phyloP scores from a whole-genome alignment of 306 rosid species.

The Rosa rugosa region DNA sequence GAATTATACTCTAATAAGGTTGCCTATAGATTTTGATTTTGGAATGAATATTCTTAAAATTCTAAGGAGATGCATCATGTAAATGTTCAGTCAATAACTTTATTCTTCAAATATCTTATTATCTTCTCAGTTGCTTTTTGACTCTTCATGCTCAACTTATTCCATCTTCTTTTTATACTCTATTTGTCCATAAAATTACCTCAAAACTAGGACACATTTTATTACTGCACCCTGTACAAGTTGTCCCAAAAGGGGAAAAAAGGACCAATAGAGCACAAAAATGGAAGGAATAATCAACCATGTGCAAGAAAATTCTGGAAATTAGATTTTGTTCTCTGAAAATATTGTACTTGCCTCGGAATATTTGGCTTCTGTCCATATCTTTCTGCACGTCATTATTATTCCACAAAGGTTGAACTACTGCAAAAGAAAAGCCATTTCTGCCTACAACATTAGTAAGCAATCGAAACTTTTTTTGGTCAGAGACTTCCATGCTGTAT shows the following conservation, averaged over 20 bases:
- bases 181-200: background rate
- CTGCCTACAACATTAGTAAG: background rate
- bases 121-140: conserved; percentile 34
- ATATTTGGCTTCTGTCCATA: conserved; percentile 14
- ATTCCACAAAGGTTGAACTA: conserved; percentile 11
- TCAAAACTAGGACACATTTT: background rate
- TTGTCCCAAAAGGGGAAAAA: background rate
- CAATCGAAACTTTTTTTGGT: background rate
- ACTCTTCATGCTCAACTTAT: conserved; percentile 24
- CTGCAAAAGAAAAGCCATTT: background rate
- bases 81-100: conserved; percentile 45
- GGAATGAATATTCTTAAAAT: conserved; percentile 38
- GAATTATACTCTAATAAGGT: background rate
- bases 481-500: background rate
- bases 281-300: conserved; percentile 18
- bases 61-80: conserved; percentile 25
- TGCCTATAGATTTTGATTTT: background rate
- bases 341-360: conserved; percentile 30
- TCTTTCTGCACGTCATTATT: background rate
- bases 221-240: background rate
- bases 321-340: conserved; percentile 35
- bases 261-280: background rate
- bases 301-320: conserved; percentile 3
- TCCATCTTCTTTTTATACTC: conserved; percentile 14
- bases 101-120: conserved; percentile 43